A percentile compares a stretch with the other conserved stretches of the same genome.
Conservation (phyloP, 2,329 filamentous ascomycete species). For the Cladosporium sp. region DNA sequence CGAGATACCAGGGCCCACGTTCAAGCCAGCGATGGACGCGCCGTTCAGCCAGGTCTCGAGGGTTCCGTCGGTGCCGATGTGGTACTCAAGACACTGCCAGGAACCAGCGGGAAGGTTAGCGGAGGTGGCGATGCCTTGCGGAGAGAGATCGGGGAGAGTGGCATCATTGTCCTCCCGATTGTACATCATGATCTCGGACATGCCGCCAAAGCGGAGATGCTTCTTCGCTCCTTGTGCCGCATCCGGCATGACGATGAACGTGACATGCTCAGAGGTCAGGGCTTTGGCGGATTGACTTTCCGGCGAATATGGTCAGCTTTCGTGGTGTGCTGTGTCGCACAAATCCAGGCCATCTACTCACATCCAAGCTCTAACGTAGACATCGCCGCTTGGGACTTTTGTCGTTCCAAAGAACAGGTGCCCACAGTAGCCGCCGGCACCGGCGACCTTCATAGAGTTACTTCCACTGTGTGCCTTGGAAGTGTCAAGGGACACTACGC, state of each 20-base stretch:
- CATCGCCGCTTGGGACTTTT: slow-evolving; percentile 49
- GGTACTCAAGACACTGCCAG: slow-evolving; percentile 59
- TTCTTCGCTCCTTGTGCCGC: slow-evolving; percentile 49
- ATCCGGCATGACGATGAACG: slow-evolving; percentile 57
- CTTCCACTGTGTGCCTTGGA: slow-evolving; percentile 51
- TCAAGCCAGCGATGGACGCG: slow-evolving; percentile 47
- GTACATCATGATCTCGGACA: slow-evolving; percentile 57
- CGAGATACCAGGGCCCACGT: slow-evolving; percentile 39
- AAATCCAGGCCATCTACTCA: slow-evolving; percentile 32
- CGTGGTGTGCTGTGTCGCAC: neutral
- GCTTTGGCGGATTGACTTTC: slow-evolving; percentile 36
- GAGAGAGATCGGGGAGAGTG: slow-evolving; percentile 55
- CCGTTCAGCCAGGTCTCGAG: slow-evolving; percentile 57
- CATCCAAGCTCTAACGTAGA: slow-evolving; percentile 53
- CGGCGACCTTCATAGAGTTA: slow-evolving; percentile 48
- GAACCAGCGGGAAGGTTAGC: slow-evolving; percentile 43
- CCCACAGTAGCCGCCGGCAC: slow-evolving; percentile 49
- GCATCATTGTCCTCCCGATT: slow-evolving; percentile 59
- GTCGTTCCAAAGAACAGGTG: slow-evolving; percentile 58
- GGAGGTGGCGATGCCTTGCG: slow-evolving; percentile 52
- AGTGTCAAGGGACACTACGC: slow-evolving; percentile 51
- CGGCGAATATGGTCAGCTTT: neutral
- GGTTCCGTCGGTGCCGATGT: slow-evolving; percentile 51
- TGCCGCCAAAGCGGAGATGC: slow-evolving; percentile 57
- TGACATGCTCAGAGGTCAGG: slow-evolving; percentile 54